phyloP scores from a whole-genome alignment of 1,284 basidiomycete species.

The Abortiporus biennis region DNA sequence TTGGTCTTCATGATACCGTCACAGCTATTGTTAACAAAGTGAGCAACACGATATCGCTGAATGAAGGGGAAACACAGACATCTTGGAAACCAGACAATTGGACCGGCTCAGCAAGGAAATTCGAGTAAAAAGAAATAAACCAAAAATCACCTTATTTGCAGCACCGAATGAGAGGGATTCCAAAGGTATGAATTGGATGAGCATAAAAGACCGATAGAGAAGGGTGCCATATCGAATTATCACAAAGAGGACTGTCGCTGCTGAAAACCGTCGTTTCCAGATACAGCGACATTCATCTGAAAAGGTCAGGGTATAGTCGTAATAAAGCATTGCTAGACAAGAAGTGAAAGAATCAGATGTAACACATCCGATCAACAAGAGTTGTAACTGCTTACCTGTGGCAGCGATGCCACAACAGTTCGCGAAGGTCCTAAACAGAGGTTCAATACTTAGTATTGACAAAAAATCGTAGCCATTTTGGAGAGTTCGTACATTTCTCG shows the following conservation, averaged over 20 bases:
- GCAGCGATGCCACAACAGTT: constrained; percentile 4
- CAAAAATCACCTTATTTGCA: not conserved
- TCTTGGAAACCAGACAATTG: constrained; percentile 2
- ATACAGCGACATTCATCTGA: constrained; percentile 12
- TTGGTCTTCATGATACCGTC: constrained; percentile 6
- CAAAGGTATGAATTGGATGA: constrained; percentile 9
- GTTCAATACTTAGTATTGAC: too few species aligned
- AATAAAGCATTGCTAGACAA: constrained; percentile 13
- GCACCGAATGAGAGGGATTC: not conserved
- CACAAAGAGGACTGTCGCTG: constrained; percentile 12
- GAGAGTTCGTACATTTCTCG: not conserved
- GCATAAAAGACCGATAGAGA: constrained; percentile 10
- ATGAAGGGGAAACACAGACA: constrained; percentile 2
- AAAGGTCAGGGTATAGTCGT: constrained; percentile 15
- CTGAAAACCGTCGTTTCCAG: constrained; percentile 14
- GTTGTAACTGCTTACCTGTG: not conserved
- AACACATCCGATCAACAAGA: not conserved
- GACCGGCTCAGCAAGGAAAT: not conserved
- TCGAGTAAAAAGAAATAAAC: not conserved
- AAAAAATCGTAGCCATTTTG: too few species aligned
- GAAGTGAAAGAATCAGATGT: not conserved
- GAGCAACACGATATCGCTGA: too few species aligned
- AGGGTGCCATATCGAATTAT: constrained; percentile 15
- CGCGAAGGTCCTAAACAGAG: not conserved
- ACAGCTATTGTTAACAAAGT: constrained; percentile 6